A percentile compares a stretch with the other conserved stretches of the same genome.
phyloP scores from a whole-genome alignment of 2,329 filamentous ascomycete species.

The Rhinocladiella mackenziei region DNA sequence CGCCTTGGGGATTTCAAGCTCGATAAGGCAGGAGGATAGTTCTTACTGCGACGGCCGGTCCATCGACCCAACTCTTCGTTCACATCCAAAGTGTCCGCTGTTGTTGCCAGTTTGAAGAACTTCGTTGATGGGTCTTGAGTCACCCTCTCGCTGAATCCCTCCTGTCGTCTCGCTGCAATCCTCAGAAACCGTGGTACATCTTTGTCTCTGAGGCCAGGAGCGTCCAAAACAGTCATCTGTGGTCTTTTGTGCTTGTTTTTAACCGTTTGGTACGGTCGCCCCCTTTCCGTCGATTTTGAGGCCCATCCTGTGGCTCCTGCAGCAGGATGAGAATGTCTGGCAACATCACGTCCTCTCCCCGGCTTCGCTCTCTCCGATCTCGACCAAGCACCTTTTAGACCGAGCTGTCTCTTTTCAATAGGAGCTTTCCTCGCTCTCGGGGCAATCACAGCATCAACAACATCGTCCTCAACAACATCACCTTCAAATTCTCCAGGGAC shows the following conservation, averaged over 20 bases:
- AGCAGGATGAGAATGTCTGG: neutral
- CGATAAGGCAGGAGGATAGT: too few relatives aligned
- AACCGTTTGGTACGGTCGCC: conserved; percentile 9
- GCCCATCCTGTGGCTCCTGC: neutral
- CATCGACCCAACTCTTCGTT: conserved; percentile 49
- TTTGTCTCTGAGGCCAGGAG: conserved; percentile 22
- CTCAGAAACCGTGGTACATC: conserved; percentile 52
- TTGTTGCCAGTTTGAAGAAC: conserved; percentile 50
- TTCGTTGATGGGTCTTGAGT: conserved; percentile 47
- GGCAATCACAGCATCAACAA: conserved; percentile 32
- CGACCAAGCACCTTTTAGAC: conserved; percentile 3
- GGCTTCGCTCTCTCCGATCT: neutral
- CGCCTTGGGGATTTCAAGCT: neutral
- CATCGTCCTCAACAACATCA: conserved; percentile 32
- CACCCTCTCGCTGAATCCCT: conserved; percentile 45
- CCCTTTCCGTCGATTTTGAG: neutral
- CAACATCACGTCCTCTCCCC: neutral
- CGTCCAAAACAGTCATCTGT: conserved; percentile 24
- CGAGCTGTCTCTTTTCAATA: conserved; percentile 16
- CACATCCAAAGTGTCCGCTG: conserved; percentile 53
- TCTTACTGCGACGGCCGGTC: conserved; percentile 33
- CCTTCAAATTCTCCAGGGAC: conserved; percentile 11
- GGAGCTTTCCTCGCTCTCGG: conserved; percentile 9
- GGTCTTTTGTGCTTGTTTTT: conserved; percentile 12
- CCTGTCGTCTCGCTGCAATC: conserved; percentile 52